Base-by-base conservation (phyloP, 371 early-diverging fungal species). In the Umbelopsis sp. region DNA sequence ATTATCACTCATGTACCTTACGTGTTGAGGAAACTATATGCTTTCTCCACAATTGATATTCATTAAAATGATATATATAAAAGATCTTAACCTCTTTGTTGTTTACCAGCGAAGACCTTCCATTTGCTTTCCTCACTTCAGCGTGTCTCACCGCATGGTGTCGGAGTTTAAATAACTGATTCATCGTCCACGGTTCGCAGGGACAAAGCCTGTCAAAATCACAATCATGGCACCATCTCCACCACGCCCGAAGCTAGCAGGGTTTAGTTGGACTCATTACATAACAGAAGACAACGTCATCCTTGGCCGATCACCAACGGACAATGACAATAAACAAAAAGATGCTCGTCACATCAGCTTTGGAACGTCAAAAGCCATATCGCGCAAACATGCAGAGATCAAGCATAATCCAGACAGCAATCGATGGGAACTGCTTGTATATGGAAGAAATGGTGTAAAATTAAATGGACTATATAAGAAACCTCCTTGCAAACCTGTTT, bases 331-430 rank as follows among this genome's bases (percentile, higher is more conserved):
- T 44, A 46, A 50, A 6, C 25, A 16, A 35, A 51, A 51, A 37
- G 65, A 37, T 46, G 50, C 44, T 32, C 50, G 48, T 7, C 65
- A 65, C 65, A 65, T 84, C 10, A 77, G 80, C 62, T 78, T 84
- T 69, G 77, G 77, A 10, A 63, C 68, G n/a, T 69, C 74, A 11
- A 72, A 68, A 67, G 76, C 74, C 1, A 76, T 84, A 12, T 84
- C 84, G 20, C 72, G 84, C 18, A 68, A 67, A 18, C 84, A 84
- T 63, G 80, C 79, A 38, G 81, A 80, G 29, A 76, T 84, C 25
- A 65, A 77, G 32, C 79, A 69, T 53, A 75, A 78, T 63, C 10
- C 48, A 0, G 22, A 64, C 10, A 65, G 71, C 3, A 72, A 71
- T 14, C 69, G 75, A 0, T 84, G 81, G 81, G 81, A 81, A 48